These are phyloP conservation scores for Metrosideros polymorpha DNA, from an alignment of 441 rosid genomes.

Conservation along the genomic window DNA sequence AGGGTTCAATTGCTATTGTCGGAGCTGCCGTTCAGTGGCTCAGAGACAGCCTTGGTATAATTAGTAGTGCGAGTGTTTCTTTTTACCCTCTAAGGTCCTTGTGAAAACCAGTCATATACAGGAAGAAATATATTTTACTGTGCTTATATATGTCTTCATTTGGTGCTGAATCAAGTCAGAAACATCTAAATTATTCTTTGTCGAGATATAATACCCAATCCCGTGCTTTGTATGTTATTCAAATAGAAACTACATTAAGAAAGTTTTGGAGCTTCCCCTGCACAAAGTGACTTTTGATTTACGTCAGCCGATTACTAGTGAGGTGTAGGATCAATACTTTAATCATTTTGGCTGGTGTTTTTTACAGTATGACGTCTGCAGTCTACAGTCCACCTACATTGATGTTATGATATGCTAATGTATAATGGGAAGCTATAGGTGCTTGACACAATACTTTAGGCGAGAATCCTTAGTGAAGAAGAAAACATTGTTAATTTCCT, in stretches of 20 bases:
- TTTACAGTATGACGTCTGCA: not conserved
- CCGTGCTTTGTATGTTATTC: not conserved
- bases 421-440: not conserved
- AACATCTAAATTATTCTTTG: not conserved
- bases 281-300: not conserved
- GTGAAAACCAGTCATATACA: not conserved
- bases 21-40: conserved; percentile 99
- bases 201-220: not conserved
- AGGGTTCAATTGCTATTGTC: conserved; percentile 89
- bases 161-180: not conserved
- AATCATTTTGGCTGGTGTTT: not conserved
- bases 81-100: not conserved
- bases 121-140: not conserved
- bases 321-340: not conserved
- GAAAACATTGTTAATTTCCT: not conserved
- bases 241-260: not conserved
- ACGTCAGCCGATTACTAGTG: not conserved
- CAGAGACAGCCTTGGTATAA: conserved; percentile 73
- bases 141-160: not conserved
- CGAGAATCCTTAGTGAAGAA: not conserved
- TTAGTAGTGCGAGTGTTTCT: conserved; percentile 29
- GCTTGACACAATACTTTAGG: not conserved
- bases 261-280: not conserved
- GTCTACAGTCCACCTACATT: not conserved
- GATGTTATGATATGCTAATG: not conserved